A percentile compares a stretch with the other conserved stretches of the same genome.
Evolutionary conservation across 257 asterid species (phyloP).

Genomic region (Eucommia ulmoides): DNA sequence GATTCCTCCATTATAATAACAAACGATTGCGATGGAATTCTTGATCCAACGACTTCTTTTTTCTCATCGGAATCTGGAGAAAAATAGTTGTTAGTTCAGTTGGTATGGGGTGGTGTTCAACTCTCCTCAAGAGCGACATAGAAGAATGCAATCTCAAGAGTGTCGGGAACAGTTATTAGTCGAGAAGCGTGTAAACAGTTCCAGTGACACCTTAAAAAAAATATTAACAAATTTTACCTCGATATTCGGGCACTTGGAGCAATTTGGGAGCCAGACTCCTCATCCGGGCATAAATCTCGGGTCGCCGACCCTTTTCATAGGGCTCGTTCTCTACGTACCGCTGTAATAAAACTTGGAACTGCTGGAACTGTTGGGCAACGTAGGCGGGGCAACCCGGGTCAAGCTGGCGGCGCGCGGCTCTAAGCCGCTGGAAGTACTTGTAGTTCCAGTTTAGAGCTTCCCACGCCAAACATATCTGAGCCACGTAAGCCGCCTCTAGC

Average conservation of each 20-base stretch:
- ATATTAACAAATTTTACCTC: too few relatives aligned
- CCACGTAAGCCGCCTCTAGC: constrained; percentile 74
- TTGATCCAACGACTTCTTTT: constrained; percentile 40
- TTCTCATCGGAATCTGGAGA: constrained; percentile 46
- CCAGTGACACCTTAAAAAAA: too few relatives aligned
- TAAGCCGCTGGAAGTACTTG: constrained; percentile 52
- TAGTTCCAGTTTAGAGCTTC: constrained; percentile 90
- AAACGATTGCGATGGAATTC: constrained; percentile 74
- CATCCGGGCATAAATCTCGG: constrained; percentile 69
- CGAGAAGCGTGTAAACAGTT: too few relatives aligned
- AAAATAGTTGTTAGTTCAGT: too few relatives aligned
- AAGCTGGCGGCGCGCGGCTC: constrained; percentile 35
- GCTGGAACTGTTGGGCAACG: constrained; percentile 78
- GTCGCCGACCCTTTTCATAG: constrained; percentile 67
- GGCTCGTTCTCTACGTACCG: constrained; percentile 82
- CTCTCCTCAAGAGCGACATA: too few relatives aligned
- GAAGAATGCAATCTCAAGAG: too few relatives aligned
- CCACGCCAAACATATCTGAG: constrained; percentile 85
- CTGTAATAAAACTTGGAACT: constrained; percentile 66
- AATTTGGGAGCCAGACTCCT: constrained; percentile 66
- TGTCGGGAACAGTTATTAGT: too few relatives aligned
- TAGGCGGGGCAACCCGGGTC: constrained; percentile 81
- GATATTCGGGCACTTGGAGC: constrained; percentile 82
- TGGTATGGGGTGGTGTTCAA: too few relatives aligned
- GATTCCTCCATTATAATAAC: constrained; percentile 62